phyloP scores from a whole-genome alignment of 1,284 basidiomycete species.

The Caloboletus firmus region DNA sequence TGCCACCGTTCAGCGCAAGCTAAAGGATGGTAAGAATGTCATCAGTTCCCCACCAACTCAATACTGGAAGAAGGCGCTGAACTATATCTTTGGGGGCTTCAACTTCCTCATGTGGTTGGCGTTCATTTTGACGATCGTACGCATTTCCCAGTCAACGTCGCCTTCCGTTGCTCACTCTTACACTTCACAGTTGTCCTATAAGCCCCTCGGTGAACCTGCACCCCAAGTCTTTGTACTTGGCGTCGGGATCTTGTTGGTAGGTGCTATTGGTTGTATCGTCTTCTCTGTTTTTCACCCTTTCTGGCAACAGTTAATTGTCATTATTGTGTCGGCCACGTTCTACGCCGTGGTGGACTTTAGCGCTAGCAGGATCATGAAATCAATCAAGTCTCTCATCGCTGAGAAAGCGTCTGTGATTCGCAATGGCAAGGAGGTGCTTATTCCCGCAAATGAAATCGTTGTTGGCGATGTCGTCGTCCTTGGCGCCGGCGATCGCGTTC shows the following conservation, averaged over 20 bases:
- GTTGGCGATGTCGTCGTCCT: constrained; percentile 81
- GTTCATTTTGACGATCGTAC: constrained; percentile 44
- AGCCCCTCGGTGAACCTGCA: constrained; percentile 42
- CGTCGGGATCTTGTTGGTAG: constrained; percentile 72
- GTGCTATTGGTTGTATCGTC: constrained; percentile 42
- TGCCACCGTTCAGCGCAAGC: constrained; percentile 38
- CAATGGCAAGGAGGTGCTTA: constrained; percentile 61
- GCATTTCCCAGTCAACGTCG: constrained; percentile 8
- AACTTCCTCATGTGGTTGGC: constrained; percentile 53
- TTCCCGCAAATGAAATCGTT: constrained; percentile 77
- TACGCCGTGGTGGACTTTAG: constrained; percentile 43
- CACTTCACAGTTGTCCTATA: constrained; percentile 47
- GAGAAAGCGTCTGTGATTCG: constrained; percentile 43
- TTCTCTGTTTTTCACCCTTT: not conserved
- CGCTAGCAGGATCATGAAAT: constrained; percentile 37
- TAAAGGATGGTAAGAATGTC: constrained; percentile 46
- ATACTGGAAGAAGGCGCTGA: constrained; percentile 48
- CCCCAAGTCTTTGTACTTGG: constrained; percentile 57
- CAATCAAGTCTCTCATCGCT: constrained; percentile 39
- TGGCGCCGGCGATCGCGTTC: constrained; percentile 73
- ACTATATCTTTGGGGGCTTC: constrained; percentile 54
- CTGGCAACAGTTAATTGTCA: constrained; percentile 48
- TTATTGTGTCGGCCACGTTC: constrained; percentile 55
- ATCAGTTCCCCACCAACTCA: constrained; percentile 48
- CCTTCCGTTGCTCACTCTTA: constrained; percentile 35